Evolutionary conservation across 2,329 filamentous ascomycete species (phyloP), one percentile per base, ranked within the genome.

Genomic region (Aspergillus bombycis): DNA sequence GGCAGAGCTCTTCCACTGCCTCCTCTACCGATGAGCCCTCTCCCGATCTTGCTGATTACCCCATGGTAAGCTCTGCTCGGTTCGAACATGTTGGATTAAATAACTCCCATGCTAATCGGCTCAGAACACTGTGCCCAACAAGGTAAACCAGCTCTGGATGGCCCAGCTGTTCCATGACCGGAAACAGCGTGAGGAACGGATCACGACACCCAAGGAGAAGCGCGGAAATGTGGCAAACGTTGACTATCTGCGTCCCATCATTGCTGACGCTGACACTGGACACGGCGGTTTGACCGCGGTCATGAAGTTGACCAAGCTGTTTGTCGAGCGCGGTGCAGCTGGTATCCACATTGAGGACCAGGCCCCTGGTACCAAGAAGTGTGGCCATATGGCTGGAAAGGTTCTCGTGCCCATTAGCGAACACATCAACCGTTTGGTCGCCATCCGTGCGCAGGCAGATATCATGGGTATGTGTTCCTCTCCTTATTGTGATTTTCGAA

Each of bases 261-360:
- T 99, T 71, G 95, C 95, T 63, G 95, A 99, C 80, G 95, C 94
- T 57, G 95, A 99, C 77, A 99, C 95, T 48, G 95, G 95, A 68
- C 95, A 98, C 79, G 95, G 95, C 75, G 95, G 95, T 75, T 85
- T 99, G 66, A 98, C 95, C n/a, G 95, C 95, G 61, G 91, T 98
- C 72, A 98, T 99, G 95, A 99, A 98, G 86, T 88, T 99, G 72
- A 98, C 95, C 68, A 97, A 97, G 85, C 88, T 98, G 62, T 98
- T 99, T 79, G 83, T 98, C 68, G 95, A 99, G 84, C 93, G 94
- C 80, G 95, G 95, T 72, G 95, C 95, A 53, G 95, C 95, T 48
- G 95, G 95, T 70, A 97, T 99, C 74, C 95, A 99, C 82, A 97
- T 99, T 71, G 95, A 99, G 82, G 95, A 99, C 78, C 95, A 98